Evolutionary conservation across 768 basidiomycete species (phyloP), one percentile per base, ranked within the genome.

Genomic region (Ephemerocybe angulata): DNA sequence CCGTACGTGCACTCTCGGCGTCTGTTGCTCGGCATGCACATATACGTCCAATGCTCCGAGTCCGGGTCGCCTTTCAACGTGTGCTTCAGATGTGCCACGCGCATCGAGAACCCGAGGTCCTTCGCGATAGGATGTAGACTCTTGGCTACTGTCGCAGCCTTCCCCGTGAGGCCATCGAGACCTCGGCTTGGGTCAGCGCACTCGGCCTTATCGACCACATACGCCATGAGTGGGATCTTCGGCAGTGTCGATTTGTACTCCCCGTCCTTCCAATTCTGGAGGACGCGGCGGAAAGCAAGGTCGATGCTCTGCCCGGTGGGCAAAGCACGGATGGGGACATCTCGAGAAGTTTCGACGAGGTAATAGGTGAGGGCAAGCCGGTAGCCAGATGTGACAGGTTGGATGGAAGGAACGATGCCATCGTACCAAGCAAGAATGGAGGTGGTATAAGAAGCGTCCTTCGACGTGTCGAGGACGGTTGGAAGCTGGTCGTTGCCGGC

Each of bases 331-430:
- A 8, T 17, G 41, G 40, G 59, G 15, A 63, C 51, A 3, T 65
- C 61, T 1, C 73, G 62, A 0, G 68, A 63, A 2, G 74, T 67
- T 52, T 78, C 72, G 21, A 81, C 68, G 48, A 82, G 70, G 55
- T 80, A 80, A 63, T 76, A 82, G 0, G 77, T 74, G 4, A 82
- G 71, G 0, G 78, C 80, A 1, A 82, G 71, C 0, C 76, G 75
- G 54, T 77, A 80, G 4, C 81, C 81, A 21, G 73, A 71, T 1
- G 73, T 76, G 42, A 81, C 65, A 4, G 75, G 73, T 54, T 76
- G 76, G 55, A 81, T 72, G 66, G 79, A 77, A 46, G 62, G 67
- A 49, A 80, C 80, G 41, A 8, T 17, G 53, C 79, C 80, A 22
- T 76, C 79, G 59, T 82, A 80, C 78, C 80, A 83, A 1, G 80